phyloP scores from a whole-genome alignment of 495 filamentous ascomycete genomes.

The Neurospora sp. region DNA sequence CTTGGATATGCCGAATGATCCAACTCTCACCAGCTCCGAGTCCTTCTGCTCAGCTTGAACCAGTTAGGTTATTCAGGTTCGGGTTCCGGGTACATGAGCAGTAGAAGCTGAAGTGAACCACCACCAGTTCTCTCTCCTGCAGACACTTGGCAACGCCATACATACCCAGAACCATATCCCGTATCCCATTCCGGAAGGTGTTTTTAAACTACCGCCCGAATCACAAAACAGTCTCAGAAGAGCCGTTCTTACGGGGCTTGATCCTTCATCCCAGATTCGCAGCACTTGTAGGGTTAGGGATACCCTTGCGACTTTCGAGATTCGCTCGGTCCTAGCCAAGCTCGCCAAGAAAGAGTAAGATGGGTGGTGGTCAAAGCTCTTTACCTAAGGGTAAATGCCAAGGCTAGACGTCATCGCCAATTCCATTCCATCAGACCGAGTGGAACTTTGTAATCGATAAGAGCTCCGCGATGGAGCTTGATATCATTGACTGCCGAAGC shows the following conservation, averaged over 20 bases:
- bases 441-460: neutral
- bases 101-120: neutral
- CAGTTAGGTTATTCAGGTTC: neutral
- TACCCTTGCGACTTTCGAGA: neutral
- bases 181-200: neutral
- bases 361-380: neutral
- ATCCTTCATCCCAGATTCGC: neutral
- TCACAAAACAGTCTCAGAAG: neutral
- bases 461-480: neutral
- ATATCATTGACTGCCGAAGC: neutral
- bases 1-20: neutral
- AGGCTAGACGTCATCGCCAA: neutral
- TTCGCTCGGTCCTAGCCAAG: neutral
- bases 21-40: neutral
- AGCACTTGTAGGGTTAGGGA: neutral
- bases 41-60: neutral
- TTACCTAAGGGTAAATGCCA: neutral
- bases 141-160: neutral
- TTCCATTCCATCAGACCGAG: neutral
- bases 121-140: neutral
- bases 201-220: neutral
- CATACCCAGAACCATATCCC: neutral
- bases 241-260: neutral
- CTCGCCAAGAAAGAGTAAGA: neutral
- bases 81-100: neutral